These are phyloP conservation scores for Byssoonygena ceratinophila DNA, from an alignment of 2,329 filamentous ascomycete species.

Conservation along the genomic window DNA sequence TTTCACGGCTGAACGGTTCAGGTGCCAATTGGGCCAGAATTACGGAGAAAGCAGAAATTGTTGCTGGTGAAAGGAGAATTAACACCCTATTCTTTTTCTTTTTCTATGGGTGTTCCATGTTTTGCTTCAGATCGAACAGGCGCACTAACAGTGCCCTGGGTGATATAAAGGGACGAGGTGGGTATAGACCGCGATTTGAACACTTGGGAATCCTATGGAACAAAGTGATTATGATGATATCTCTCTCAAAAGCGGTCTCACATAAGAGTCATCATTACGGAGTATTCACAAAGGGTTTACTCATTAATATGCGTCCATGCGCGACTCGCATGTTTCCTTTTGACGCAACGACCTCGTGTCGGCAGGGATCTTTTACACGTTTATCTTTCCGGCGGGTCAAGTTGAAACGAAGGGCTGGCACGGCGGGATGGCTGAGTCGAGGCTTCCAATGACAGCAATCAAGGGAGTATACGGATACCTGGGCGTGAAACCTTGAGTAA, in stretches of 20 bases:
- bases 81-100: background rate
- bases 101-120: too few relatives aligned
- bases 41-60: background rate
- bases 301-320: background rate
- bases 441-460: background rate
- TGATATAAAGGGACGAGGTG: too few relatives aligned
- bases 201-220: background rate
- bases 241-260: background rate
- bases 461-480: background rate
- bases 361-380: background rate
- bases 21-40: background rate
- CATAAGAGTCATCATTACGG: too few relatives aligned
- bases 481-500: background rate
- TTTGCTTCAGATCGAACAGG: too few relatives aligned
- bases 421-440: background rate
- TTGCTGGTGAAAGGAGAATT: background rate
- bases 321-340: background rate
- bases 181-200: too few relatives aligned
- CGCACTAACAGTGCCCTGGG: too few relatives aligned
- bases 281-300: background rate
- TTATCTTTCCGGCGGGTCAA: background rate
- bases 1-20: background rate
- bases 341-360: constrained; percentile 5
- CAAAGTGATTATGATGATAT: background rate
- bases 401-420: background rate